Percentiles rank a stretch among this genome's conserved stretches.
Conservation (phyloP, 352 stramenopile genomes). For the Aphanomyces astaci region DNA sequence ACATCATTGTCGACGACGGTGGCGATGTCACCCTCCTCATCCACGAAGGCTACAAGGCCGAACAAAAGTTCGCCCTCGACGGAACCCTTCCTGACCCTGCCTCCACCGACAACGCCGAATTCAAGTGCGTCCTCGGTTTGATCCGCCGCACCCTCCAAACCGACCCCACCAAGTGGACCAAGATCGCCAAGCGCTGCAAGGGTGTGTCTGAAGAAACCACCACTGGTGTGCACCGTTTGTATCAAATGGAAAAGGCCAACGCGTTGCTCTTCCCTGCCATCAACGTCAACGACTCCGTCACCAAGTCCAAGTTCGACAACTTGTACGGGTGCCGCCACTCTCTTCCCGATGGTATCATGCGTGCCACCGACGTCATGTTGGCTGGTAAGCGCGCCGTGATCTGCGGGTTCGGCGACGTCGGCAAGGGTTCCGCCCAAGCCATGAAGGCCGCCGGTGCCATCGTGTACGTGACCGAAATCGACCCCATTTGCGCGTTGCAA, state of each 20-base stretch:
- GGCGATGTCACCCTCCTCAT: conserved; percentile 99
- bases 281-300: conserved; percentile 99
- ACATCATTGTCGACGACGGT: conserved; percentile 98
- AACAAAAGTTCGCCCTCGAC: conserved; percentile 91
- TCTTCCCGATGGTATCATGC: conserved; percentile 97
- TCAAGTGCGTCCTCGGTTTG: conserved; percentile 98
- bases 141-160: conserved; percentile 91
- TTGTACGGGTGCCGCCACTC: conserved; percentile 99
- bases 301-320: conserved; percentile 99
- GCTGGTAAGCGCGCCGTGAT: conserved; percentile 97
- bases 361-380: conserved; percentile 98
- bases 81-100: conserved; percentile 91
- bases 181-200: conserved; percentile 91
- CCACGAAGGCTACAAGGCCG: conserved; percentile 97
- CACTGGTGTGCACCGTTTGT: conserved; percentile 96
- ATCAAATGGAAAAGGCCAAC: conserved; percentile 97
- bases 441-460: conserved; percentile 96
- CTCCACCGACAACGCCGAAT: conserved; percentile 95
- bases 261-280: conserved; percentile 96
- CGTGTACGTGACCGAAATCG: conserved; percentile 97
- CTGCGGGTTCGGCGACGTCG: conserved; percentile 97
- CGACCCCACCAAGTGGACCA: conserved; percentile 95
- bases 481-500: conserved; percentile 98
- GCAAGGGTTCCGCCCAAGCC: conserved; percentile 95
- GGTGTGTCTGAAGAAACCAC: conserved; percentile 98